Conservation (phyloP, 805 yeast species). For the Kregervanrija fluxuum region DNA sequence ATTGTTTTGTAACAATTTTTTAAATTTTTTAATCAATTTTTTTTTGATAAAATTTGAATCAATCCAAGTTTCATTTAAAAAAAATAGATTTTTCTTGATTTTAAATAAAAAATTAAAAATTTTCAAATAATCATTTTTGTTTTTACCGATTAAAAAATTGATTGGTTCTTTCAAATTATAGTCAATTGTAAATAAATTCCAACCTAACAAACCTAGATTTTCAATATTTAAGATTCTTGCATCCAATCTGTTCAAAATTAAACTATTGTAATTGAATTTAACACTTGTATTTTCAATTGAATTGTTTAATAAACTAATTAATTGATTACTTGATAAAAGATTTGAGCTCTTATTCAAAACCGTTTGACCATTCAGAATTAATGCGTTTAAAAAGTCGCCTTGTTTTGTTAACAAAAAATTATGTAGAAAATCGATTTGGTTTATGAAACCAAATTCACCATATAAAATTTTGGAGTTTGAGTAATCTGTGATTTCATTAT, state of each 20-base stretch:
- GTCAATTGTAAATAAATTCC: constrained; percentile 91
- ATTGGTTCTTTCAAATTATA: constrained; percentile 50
- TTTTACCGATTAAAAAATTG: constrained; percentile 45
- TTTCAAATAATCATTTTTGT: constrained; percentile 57
- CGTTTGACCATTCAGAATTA: constrained; percentile 48
- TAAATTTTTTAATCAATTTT: constrained; percentile 10
- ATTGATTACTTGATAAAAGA: constrained; percentile 55
- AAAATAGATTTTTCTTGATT: constrained; percentile 52
- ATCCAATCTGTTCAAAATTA: constrained; percentile 54
- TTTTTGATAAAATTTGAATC: constrained; percentile 26
- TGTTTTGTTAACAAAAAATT: constrained; percentile 61
- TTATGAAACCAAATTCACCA: constrained; percentile 28
- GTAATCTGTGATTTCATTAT: too few species aligned
- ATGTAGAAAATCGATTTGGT: constrained; percentile 56
- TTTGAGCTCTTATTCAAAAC: constrained; percentile 55
- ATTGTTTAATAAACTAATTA: constrained; percentile 57
- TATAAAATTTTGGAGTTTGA: constrained; percentile 25
- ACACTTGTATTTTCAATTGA: constrained; percentile 53
- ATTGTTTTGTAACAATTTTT: constrained; percentile 3
- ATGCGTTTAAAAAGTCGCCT: constrained; percentile 74
- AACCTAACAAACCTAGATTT: constrained; percentile 57
- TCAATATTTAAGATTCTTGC: constrained; percentile 73
- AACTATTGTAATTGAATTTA: constrained; percentile 28
- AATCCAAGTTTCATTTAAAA: constrained; percentile 45
- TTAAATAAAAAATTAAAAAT: constrained; percentile 85